Evolutionary conservation across 441 rosid species (phyloP).

Genomic region (Mallotus japonicus): DNA sequence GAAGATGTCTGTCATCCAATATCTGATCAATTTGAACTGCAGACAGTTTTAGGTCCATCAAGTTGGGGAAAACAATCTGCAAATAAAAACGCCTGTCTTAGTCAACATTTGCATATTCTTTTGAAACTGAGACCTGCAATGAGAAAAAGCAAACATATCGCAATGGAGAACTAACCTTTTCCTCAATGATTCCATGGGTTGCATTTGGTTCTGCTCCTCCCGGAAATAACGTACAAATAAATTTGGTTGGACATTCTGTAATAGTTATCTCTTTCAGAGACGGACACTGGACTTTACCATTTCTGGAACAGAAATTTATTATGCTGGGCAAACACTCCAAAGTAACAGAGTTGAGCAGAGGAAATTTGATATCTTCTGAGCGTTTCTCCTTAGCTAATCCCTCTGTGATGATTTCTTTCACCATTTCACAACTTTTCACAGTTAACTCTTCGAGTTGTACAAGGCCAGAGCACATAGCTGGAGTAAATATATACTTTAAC

Average conservation of each 20-base stretch:
- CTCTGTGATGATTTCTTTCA: slow-evolving; percentile 22
- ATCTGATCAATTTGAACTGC: too few species aligned
- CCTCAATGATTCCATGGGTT: not conserved
- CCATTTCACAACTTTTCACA: slow-evolving; percentile 13
- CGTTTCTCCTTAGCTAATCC: not conserved
- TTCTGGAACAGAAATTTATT: slow-evolving; percentile 17
- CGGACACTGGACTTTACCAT: not conserved
- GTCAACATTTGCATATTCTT: too few species aligned
- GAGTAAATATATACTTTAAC: slow-evolving; percentile 24
- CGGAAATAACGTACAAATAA: not conserved
- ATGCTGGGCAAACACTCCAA: slow-evolving; percentile 12
- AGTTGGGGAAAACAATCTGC: too few species aligned
- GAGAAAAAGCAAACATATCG: too few species aligned
- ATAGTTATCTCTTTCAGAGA: not conserved
- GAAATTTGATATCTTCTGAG: slow-evolving; percentile 4
- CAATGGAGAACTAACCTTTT: not conserved
- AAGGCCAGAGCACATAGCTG: slow-evolving; percentile 16
- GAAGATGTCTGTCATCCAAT: too few species aligned
- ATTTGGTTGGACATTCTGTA: not conserved
- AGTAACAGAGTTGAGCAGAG: not conserved
- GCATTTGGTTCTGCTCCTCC: too few species aligned
- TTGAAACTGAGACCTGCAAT: too few species aligned
- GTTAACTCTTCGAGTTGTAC: not conserved
- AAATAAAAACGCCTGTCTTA: too few species aligned
- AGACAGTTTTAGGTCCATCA: too few species aligned